Evolutionary conservation across 495 filamentous ascomycete species (phyloP).

Genomic region (Ascodesmis nigricans): DNA sequence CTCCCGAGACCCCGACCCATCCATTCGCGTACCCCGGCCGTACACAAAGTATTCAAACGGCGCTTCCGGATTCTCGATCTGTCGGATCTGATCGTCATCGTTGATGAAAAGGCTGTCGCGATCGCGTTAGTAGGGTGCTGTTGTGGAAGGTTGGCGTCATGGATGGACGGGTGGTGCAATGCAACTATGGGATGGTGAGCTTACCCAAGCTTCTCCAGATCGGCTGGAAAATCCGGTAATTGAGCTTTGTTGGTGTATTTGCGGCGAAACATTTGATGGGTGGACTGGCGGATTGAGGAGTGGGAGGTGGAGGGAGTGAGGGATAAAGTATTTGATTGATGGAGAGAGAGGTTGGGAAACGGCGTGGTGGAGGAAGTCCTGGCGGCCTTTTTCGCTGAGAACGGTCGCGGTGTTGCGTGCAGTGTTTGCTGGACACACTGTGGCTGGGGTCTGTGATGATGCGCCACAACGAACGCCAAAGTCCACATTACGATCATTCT

Average conservation of each 20-base stretch:
- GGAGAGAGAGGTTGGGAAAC: not conserved
- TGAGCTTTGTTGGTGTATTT: constrained; percentile 8
- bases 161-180: constrained; percentile 1
- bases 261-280: constrained; percentile 13
- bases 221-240: constrained; percentile 12
- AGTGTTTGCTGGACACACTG: not conserved
- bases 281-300: not conserved
- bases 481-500: not conserved
- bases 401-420: too few species aligned
- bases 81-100: constrained; percentile 16
- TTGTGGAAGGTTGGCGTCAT: constrained; percentile 12
- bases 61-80: constrained; percentile 15
- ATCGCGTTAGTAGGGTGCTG: not conserved
- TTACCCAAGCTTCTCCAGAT: constrained; percentile 16
- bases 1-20: constrained; percentile 9
- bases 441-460: not conserved
- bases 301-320: not conserved
- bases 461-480: not conserved
- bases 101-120: constrained; percentile 15
- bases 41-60: constrained; percentile 13
- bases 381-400: too few species aligned
- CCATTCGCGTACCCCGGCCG: constrained; percentile 9
- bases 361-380: not conserved
- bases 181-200: constrained; percentile 1
- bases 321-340: not conserved